phyloP scores from a whole-genome alignment of 805 yeast species.

The fission yeast (Schizosaccharomyces pombe) region DNA sequence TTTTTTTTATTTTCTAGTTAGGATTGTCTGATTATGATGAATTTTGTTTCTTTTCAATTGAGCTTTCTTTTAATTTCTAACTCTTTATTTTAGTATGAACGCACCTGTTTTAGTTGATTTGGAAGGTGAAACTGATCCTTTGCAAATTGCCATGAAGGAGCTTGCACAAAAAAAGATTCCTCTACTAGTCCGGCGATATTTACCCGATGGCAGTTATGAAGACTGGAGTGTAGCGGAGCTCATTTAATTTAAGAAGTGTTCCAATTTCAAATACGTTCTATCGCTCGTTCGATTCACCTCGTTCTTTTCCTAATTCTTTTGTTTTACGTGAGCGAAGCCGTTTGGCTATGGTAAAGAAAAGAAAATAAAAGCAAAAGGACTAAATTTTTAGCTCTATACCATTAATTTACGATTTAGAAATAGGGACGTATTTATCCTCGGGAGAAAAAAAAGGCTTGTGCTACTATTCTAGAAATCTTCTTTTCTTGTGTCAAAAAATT shows the following conservation, averaged over 20 bases:
- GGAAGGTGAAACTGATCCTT: constrained; percentile 97
- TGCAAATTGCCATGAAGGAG: constrained; percentile 94
- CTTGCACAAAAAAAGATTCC: constrained; percentile 87
- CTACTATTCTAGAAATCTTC: no score
- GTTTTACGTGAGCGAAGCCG: no score
- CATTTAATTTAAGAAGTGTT: not conserved
- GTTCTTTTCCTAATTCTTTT: no score
- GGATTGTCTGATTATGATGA: not conserved
- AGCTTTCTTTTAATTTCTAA: not conserved
- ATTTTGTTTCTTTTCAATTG: not conserved
- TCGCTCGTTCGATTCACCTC: no score
- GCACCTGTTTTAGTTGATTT: constrained; percentile 95
- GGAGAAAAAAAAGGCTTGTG: no score
- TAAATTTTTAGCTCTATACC: no score
- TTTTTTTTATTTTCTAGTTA: no score
- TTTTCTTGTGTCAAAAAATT: no score
- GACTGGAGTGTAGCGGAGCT: constrained; percentile 4
- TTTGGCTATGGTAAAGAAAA: no score
- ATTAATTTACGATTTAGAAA: no score
- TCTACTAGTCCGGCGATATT: constrained; percentile 76
- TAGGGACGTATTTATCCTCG: no score
- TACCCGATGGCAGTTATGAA: constrained; percentile 54
- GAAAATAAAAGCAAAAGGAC: no score
- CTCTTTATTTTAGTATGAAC: constrained; percentile 39
- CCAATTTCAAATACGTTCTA: not conserved